A percentile compares a stretch with the other conserved stretches of the same genome.
These are phyloP conservation scores for Asterella californica DNA, from an alignment of 225 moss, liverwort and hornwort genomes.

Conservation along the genomic window DNA sequence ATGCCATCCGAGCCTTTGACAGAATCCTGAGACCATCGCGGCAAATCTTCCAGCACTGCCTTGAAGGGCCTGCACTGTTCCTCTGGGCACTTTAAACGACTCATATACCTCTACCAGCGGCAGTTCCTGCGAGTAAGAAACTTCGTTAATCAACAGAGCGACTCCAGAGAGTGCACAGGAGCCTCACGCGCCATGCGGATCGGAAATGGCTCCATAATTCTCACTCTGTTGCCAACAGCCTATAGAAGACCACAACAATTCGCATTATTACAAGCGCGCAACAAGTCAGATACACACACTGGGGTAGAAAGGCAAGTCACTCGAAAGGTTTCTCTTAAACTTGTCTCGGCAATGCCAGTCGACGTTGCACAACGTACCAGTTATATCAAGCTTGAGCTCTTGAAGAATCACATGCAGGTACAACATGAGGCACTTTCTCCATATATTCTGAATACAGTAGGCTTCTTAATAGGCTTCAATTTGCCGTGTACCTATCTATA, in stretches of 20 bases:
- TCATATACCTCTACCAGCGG: conserved; percentile 83
- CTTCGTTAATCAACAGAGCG: neutral
- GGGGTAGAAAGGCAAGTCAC: neutral
- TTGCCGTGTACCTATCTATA: neutral
- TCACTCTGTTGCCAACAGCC: conserved; percentile 87
- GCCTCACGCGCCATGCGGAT: conserved; percentile 97
- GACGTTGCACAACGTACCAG: neutral
- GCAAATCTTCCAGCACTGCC: conserved; percentile 96
- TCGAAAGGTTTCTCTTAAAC: neutral
- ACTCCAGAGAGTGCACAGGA: conserved; percentile 57
- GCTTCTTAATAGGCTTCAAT: neutral
- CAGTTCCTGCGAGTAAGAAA: conserved; percentile 59
- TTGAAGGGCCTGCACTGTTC: conserved; percentile 92
- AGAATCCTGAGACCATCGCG: conserved; percentile 90
- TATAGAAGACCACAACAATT: conserved; percentile 32
- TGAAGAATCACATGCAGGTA: neutral
- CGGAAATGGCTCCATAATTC: conserved; percentile 82
- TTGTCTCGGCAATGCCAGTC: neutral
- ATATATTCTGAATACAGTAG: too few relatives aligned
- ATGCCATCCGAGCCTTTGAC: conserved; percentile 94
- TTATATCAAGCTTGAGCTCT: neutral
- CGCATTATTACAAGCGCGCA: neutral
- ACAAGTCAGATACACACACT: neutral
- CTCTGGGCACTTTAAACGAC: conserved; percentile 83
- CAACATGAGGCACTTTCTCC: neutral